A percentile compares a stretch with the other conserved stretches of the same genome.
Conservation (phyloP, 192 early-diverging fungal genomes). For the Cladochytrium replicatum region DNA sequence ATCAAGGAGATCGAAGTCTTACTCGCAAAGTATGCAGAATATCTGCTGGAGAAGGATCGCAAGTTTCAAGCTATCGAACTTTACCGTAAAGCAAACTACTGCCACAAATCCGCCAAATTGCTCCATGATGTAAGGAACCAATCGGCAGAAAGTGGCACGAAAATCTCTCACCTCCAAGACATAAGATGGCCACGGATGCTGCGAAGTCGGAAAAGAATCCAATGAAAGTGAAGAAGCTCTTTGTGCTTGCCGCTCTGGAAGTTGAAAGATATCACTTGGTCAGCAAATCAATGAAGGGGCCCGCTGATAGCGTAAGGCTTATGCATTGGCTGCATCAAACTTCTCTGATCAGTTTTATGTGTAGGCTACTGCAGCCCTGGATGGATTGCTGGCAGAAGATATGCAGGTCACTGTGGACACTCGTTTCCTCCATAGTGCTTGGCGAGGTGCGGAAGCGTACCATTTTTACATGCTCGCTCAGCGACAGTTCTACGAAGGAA, state of each 20-base stretch:
- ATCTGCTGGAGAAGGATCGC: constrained; percentile 26
- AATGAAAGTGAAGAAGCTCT: constrained; percentile 42
- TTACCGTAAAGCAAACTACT: constrained; percentile 46
- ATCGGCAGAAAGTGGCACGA: not conserved
- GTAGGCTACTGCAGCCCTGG: constrained; percentile 31
- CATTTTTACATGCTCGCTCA: constrained; percentile 49
- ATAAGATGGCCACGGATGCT: constrained; percentile 37
- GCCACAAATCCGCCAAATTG: constrained; percentile 37
- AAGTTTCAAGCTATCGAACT: constrained; percentile 36
- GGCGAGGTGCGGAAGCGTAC: constrained; percentile 51
- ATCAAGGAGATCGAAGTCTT: constrained; percentile 38
- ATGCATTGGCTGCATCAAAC: too few relatives aligned
- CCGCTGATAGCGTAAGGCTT: constrained; percentile 14
- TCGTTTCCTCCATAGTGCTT: constrained; percentile 38
- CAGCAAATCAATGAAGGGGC: constrained; percentile 18
- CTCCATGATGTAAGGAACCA: constrained; percentile 29
- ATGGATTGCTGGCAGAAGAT: constrained; percentile 38
- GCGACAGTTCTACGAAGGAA: constrained; percentile 44
- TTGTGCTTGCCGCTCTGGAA: constrained; percentile 48
- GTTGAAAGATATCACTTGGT: constrained; percentile 43
- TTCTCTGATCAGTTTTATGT: too few relatives aligned
- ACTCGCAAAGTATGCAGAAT: constrained; percentile 31
- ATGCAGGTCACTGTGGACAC: constrained; percentile 18
- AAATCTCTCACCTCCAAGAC: not conserved
- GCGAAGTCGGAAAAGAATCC: constrained; percentile 28